Conservation (phyloP, 768 basidiomycete species). For the Tulasnella sp. region DNA sequence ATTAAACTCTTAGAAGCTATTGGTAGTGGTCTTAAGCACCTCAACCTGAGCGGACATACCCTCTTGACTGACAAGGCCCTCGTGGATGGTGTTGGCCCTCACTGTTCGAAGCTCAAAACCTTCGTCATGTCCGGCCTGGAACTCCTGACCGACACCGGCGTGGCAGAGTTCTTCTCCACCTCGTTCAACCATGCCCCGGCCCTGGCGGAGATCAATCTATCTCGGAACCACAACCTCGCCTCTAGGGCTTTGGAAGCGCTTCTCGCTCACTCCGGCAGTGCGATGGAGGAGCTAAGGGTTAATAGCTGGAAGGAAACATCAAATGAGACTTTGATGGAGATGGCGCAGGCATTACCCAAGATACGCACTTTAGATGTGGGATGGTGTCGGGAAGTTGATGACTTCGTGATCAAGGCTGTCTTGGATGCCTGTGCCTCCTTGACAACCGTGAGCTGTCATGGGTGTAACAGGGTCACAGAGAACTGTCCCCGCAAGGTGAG, state of each 20-base stretch:
- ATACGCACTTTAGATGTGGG: constrained; percentile 59
- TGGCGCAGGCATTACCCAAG: constrained; percentile 28
- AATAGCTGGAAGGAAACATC: constrained; percentile 64
- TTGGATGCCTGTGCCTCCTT: constrained; percentile 37
- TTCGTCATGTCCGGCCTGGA: constrained; percentile 47
- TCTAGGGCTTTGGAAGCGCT: constrained; percentile 47
- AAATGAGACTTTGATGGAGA: constrained; percentile 33
- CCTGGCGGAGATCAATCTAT: constrained; percentile 44
- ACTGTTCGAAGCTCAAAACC: constrained; percentile 37
- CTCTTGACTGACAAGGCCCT: constrained; percentile 52
- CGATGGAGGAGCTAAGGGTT: constrained; percentile 52
- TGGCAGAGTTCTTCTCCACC: constrained; percentile 52
- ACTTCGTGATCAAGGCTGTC: constrained; percentile 67
- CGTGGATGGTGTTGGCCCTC: constrained; percentile 42
- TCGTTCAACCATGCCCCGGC: constrained; percentile 35
- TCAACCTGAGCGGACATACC: constrained; percentile 63
- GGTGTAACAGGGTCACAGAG: constrained; percentile 40
- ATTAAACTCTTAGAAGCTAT: constrained; percentile 43
- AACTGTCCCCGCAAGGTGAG: constrained; percentile 41
- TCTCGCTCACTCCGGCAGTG: constrained; percentile 52
- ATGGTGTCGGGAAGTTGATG: constrained; percentile 73
- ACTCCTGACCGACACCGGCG: constrained; percentile 57
- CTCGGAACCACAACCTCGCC: constrained; percentile 48
- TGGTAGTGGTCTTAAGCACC: constrained; percentile 43
- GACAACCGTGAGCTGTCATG: constrained; percentile 41